Base-by-base conservation (phyloP, 2,329 filamentous ascomycete species). In the Paraphaeosphaeria minitans region DNA sequence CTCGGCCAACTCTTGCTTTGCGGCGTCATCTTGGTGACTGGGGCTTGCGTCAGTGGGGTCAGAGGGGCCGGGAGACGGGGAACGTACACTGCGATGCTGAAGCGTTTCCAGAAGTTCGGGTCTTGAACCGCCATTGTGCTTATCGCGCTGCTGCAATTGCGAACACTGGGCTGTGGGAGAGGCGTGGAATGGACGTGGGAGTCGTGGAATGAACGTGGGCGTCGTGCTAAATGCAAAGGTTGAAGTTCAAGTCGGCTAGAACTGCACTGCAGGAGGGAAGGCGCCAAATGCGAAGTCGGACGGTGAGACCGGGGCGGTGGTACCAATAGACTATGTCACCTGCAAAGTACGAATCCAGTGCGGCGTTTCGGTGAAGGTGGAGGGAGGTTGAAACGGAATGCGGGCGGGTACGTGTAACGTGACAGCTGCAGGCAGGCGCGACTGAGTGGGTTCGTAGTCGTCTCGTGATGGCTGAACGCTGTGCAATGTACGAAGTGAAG, bases 41-140 rank as follows among this genome's bases (percentile, higher is more conserved):
- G 19, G 14, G 12, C 12, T n/a, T n/a, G 29, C 29, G 48, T 51
- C 33, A 51, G 48, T 21, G 22, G 5, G 48, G 19, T 39, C 21
- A 27, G 7, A 9, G 4, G 13, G 7, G 3, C 33, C 21, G 13
- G 48, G 21, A 39, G 14, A 29, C 12, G 19, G 27, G 9, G 27
- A 4, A 39, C 48, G 14, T 41, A 51, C 48, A 86, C 83, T 39
- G 85, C 85, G 52, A 79, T 73, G 59, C 82, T 85, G 77, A 87
- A 87, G 66, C 85, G 82, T 56, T 81, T 80, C 85, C 85, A 87
- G 75, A 87, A 87, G 50, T 78, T 79, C 24, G 84, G 84, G 67
- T 87, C 85, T 61, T 80, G 81, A 58, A 83, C 79, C 47, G 78
- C 78, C 82, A 84, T 84, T 52, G 48, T 70, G 51, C 31, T 52